Base-by-base conservation (phyloP, 2,329 filamentous ascomycete species). In the Nannizziopsis barbatae region DNA sequence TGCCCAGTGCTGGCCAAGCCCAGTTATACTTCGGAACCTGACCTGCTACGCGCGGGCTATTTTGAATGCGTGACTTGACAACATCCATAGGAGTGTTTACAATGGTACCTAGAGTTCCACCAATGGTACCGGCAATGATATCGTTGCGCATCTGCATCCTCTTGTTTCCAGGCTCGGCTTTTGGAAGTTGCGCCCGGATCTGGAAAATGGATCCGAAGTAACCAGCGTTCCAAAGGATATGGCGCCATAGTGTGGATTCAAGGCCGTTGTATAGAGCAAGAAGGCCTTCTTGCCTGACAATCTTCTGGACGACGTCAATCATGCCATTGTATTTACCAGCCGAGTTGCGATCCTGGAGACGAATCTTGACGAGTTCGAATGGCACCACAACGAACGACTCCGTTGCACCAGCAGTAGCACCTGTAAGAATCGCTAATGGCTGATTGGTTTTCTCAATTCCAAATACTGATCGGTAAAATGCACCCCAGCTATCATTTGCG, bases 131-230 rank as follows among this genome's bases (percentile, higher is more conserved):
- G 15, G 88, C 88, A 49, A 94, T 70, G 56, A 98, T 71, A 61
- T 98, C 89, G 65, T 95, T 95, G 51, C 77, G 70, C 69, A 94
- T 85, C 71, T 95, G 83, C 46, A 77, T 75, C 56, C 75, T 75
- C 76, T 95, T 94, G 67, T 79, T 83, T 39, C 67, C 68, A 11
- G 65, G 62, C 49, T 84, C 79, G n/a, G 83, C 81, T 63, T 80
- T 76, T 53, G 92, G 92, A 41, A 98, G 71, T 57, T 95, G 73
- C 52, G 80, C 77, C 64, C 89, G 84, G 54, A 96, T 86, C 71
- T 98, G 92, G 80, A 93, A 95, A 66, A 98, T 98, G 70, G 88
- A 93, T 62, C 92, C 92, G 67, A 98, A 98, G 77, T 95, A 95
- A 51, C 89, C 90, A 11, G 85, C 80, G 70, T 95, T 95, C 89